These are phyloP conservation scores for Xylaria curta DNA, from an alignment of 495 filamentous ascomycete species.

Conservation along the genomic window DNA sequence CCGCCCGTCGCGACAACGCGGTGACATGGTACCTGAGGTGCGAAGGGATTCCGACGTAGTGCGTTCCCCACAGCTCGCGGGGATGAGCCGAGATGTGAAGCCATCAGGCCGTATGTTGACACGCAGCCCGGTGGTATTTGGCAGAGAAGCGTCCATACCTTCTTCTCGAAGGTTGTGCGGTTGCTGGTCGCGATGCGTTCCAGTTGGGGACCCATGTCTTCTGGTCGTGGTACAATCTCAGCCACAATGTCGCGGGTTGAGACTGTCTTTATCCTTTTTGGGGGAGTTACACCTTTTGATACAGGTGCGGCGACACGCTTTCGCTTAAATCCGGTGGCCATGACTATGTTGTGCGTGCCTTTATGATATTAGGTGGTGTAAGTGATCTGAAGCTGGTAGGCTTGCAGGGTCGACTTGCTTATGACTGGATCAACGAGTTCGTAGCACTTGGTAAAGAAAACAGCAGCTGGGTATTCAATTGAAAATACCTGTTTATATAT, in stretches of 20 bases:
- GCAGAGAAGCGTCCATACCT: slow-evolving; percentile 68
- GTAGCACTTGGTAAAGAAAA: background rate
- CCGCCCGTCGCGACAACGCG: slow-evolving; percentile 54
- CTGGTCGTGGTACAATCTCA: slow-evolving; percentile 25
- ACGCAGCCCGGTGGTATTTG: slow-evolving; percentile 74
- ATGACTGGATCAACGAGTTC: background rate
- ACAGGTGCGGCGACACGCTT: background rate
- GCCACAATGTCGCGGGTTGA: slow-evolving; percentile 7
- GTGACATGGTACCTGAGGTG: slow-evolving; percentile 66
- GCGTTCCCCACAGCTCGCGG: slow-evolving; percentile 83
- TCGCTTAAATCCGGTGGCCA: slow-evolving; percentile 4
- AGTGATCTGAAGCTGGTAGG: background rate
- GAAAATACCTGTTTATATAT: background rate
- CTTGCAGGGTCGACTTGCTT: background rate
- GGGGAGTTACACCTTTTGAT: background rate
- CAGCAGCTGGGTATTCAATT: background rate
- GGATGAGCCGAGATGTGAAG: slow-evolving; percentile 69
- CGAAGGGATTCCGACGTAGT: slow-evolving; percentile 72
- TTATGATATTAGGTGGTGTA: background rate
- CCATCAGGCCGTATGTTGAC: slow-evolving; percentile 75
- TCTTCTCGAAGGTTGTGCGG: slow-evolving; percentile 62
- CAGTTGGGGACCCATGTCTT: slow-evolving; percentile 40
- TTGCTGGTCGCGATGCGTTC: slow-evolving; percentile 46
- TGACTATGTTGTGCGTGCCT: background rate
- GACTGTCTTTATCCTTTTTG: slow-evolving; percentile 17